A percentile compares a stretch with the other conserved stretches of the same genome.
These are phyloP conservation scores for Cryphonectria japonica DNA, from an alignment of 2,329 filamentous ascomycete species.

Conservation along the genomic window DNA sequence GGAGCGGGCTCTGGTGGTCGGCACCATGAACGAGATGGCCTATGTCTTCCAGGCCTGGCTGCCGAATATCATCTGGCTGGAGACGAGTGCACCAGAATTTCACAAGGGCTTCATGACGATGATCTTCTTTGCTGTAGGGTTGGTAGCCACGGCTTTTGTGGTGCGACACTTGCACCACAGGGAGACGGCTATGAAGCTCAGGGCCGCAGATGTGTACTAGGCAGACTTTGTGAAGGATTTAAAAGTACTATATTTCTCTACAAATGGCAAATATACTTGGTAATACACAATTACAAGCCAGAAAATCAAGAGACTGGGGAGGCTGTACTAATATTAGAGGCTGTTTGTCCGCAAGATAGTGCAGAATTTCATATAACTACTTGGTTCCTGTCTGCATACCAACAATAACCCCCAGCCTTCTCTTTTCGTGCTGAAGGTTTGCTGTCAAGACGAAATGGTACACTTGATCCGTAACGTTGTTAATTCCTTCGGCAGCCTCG, in stretches of 20 bases:
- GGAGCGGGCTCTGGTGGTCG: slow-evolving; percentile 68
- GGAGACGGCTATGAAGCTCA: slow-evolving; percentile 8
- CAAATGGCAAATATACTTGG: neutral
- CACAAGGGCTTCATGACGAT: slow-evolving; percentile 24
- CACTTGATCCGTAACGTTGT: neutral
- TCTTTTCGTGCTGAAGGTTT: no score
- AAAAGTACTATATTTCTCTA: neutral
- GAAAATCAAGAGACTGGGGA: no score
- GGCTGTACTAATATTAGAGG: no score
- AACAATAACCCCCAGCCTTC: no score
- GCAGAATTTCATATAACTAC: no score
- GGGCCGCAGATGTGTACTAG: slow-evolving; percentile 4
- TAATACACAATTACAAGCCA: neutral
- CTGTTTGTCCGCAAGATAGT: no score
- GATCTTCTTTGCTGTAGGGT: slow-evolving; percentile 15
- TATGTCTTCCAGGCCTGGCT: slow-evolving; percentile 73
- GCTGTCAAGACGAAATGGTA: no score
- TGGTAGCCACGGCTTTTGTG: slow-evolving; percentile 10
- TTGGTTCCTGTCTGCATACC: no score
- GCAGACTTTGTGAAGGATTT: neutral
- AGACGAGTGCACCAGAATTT: slow-evolving; percentile 58
- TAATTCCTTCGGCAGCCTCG: neutral
- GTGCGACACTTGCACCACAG: slow-evolving; percentile 15
- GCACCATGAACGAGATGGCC: slow-evolving; percentile 69
- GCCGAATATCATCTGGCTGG: slow-evolving; percentile 68